Evolutionary conservation across 2,329 filamentous ascomycete species (phyloP).

Genomic region (Aspergillus aculeatus): DNA sequence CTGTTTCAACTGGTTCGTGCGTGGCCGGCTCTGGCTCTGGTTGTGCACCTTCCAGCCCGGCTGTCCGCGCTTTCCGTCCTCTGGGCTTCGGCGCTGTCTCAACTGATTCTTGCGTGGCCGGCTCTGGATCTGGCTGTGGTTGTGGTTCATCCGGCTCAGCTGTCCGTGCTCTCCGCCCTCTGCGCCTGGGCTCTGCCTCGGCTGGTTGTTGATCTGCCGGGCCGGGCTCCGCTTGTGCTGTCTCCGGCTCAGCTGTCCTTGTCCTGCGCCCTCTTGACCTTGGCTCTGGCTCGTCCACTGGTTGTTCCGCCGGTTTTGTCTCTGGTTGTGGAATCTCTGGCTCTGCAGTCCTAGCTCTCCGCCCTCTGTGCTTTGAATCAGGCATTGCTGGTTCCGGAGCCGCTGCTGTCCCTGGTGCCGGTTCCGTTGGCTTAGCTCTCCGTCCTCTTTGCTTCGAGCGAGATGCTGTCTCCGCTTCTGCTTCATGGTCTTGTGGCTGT

Average conservation of each 20-base stretch:
- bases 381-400: background rate
- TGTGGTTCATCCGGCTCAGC: background rate
- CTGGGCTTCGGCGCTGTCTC: background rate
- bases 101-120: background rate
- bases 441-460: too few relatives aligned
- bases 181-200: background rate
- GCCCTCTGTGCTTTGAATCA: background rate
- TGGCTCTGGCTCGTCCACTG: background rate
- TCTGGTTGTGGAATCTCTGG: background rate
- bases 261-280: background rate
- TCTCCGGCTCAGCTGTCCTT: background rate
- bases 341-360: background rate
- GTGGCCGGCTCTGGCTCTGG: background rate
- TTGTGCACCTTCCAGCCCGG: too few relatives aligned
- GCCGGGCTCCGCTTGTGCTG: too few relatives aligned
- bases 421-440: background rate
- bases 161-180: background rate
- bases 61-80: background rate
- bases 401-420: background rate
- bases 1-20: background rate
- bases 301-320: background rate
- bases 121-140: background rate
- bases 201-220: background rate
- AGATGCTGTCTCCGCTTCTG: too few relatives aligned
- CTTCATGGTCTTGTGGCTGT: too few relatives aligned